Percentiles rank a stretch among this genome's conserved stretches.
phyloP scores from a whole-genome alignment of 768 basidiomycete genomes.

The Mycena chlorophos region DNA sequence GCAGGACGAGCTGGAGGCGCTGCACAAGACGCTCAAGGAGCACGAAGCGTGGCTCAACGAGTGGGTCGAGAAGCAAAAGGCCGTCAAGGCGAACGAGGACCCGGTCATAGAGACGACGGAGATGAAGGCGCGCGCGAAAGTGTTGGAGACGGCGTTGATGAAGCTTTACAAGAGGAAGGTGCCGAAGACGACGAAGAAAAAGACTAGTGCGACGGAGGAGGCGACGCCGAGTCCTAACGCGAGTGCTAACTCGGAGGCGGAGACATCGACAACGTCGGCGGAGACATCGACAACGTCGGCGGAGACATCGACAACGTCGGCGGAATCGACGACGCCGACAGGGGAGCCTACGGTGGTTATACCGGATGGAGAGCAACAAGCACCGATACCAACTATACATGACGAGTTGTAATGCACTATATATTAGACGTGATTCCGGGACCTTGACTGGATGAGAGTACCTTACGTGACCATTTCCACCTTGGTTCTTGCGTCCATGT shows the following conservation, averaged over 20 bases:
- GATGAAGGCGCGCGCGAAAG: constrained; percentile 81
- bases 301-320: constrained; percentile 13
- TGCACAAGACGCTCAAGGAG: constrained; percentile 75
- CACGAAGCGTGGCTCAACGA: constrained; percentile 84
- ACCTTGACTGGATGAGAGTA: background rate
- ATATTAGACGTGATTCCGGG: background rate
- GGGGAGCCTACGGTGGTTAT: constrained; percentile 1
- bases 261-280: constrained; percentile 15
- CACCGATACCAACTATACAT: constrained; percentile 11
- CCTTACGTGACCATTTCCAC: background rate
- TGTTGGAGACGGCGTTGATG: constrained; percentile 72
- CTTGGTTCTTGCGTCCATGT: too few species aligned
- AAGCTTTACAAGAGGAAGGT: constrained; percentile 67
- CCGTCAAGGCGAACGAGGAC: constrained; percentile 70
- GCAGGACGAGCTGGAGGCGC: constrained; percentile 74
- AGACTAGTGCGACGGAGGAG: constrained; percentile 23
- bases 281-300: constrained; percentile 14
- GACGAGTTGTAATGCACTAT: constrained; percentile 12
- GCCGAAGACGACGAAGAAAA: constrained; percentile 62
- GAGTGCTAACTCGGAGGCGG: constrained; percentile 20
- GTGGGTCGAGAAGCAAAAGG: constrained; percentile 81
- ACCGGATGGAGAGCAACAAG: constrained; percentile 6
- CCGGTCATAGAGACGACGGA: constrained; percentile 85
- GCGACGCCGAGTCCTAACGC: constrained; percentile 25
- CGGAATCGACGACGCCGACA: constrained; percentile 18